Percentiles rank a stretch among this genome's conserved stretches.
Conservation (phyloP, 225 moss, liverwort and hornwort genomes). For the Polytrichum commune region DNA sequence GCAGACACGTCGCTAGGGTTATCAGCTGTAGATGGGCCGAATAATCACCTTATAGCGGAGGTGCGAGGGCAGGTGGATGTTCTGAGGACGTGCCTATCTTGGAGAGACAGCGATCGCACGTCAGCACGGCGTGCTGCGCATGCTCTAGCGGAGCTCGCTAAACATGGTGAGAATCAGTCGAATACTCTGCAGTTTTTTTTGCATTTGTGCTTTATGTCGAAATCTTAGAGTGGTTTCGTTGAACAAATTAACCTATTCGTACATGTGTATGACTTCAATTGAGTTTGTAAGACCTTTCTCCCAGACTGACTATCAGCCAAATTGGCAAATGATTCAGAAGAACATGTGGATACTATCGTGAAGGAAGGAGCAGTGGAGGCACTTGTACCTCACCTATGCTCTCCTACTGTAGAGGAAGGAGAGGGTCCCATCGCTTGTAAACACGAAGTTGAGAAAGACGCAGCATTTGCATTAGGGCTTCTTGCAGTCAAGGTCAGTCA, state of each 20-base stretch:
- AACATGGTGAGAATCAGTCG: constrained; percentile 66
- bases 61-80: constrained; percentile 85
- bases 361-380: constrained; percentile 96
- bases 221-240: no score
- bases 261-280: no score
- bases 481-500: constrained; percentile 64
- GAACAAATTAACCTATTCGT: no score
- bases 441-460: constrained; percentile 98
- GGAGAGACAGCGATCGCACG: constrained; percentile 86
- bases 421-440: constrained; percentile 80
- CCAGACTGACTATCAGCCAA: constrained; percentile 20
- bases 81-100: constrained; percentile 71
- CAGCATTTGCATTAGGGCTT: constrained; percentile 90
- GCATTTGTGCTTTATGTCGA: no score
- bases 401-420: constrained; percentile 63
- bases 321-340: constrained; percentile 64
- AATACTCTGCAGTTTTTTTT: no score
- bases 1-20: constrained; percentile 88
- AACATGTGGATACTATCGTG: constrained; percentile 92
- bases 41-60: constrained; percentile 62
- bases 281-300: background rate
- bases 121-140: constrained; percentile 91
- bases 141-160: constrained; percentile 93
- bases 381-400: constrained; percentile 86
- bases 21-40: constrained; percentile 61